A percentile compares a stretch with the other conserved stretches of the same genome.
Conservation (phyloP, 257 asterid species). For the Ajuga chamaepitys region DNA sequence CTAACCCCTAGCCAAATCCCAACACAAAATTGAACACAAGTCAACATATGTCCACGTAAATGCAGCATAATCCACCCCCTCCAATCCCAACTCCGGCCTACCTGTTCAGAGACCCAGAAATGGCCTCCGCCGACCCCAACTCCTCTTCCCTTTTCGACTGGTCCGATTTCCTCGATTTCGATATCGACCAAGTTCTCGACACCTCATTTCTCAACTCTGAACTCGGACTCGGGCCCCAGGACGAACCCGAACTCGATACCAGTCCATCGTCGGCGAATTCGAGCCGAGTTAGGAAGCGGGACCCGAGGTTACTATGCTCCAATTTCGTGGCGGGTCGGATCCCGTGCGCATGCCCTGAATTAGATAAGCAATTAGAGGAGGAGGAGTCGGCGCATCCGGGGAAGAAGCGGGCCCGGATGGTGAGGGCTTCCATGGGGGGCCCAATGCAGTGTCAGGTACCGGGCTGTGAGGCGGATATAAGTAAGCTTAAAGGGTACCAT, state of each 20-base stretch:
- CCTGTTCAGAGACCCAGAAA: slow-evolving; percentile 13
- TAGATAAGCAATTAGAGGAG: slow-evolving; percentile 51
- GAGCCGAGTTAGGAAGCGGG: slow-evolving; percentile 59
- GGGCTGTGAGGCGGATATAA: slow-evolving; percentile 77
- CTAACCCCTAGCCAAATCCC: neutral
- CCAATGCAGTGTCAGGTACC: slow-evolving; percentile 73
- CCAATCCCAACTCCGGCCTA: slow-evolving; percentile 4
- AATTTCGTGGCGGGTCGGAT: slow-evolving; percentile 77
- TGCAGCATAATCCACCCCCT: slow-evolving; percentile 21
- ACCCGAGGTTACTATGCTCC: slow-evolving; percentile 76
- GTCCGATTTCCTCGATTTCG: slow-evolving; percentile 71
- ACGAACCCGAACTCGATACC: slow-evolving; percentile 11
- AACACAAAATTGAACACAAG: neutral
- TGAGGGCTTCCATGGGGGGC: slow-evolving; percentile 29
- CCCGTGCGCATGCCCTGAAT: slow-evolving; percentile 94
- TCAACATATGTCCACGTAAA: neutral
- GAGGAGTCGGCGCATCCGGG: slow-evolving; percentile 47
- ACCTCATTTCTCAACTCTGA: slow-evolving; percentile 23
- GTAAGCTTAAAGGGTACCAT: slow-evolving; percentile 94
- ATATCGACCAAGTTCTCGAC: slow-evolving; percentile 35
- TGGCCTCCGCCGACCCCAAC: slow-evolving; percentile 31
- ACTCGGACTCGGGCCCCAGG: slow-evolving; percentile 4
- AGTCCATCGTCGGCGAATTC: slow-evolving; percentile 20
- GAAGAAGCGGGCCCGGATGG: slow-evolving; percentile 60
- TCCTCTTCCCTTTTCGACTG: slow-evolving; percentile 52